Conservation (phyloP, 768 basidiomycete genomes). For the Brasilioporus rufonigricans region DNA sequence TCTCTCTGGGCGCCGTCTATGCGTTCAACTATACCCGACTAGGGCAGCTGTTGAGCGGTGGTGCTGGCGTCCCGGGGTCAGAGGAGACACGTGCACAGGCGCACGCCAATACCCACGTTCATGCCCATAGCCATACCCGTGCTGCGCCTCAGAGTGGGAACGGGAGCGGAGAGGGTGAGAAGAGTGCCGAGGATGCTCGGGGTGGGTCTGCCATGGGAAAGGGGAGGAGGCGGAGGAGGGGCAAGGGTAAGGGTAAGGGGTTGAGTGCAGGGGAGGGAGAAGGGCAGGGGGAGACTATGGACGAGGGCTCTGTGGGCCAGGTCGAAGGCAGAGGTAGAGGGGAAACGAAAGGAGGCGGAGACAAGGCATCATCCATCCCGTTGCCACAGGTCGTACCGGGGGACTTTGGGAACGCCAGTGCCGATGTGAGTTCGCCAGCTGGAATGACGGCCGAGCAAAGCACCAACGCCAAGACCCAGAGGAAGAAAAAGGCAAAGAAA, state of each 20-base stretch:
- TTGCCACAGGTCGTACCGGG: conserved; percentile 10
- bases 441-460: conserved; percentile 29
- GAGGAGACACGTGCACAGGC: too few species aligned
- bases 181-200: neutral
- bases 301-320: neutral
- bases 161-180: too few species aligned
- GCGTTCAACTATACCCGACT: conserved; percentile 1
- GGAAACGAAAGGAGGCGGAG: neutral
- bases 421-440: neutral
- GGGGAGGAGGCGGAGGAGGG: neutral
- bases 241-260: neutral
- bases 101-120: too few species aligned
- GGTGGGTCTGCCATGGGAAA: neutral
- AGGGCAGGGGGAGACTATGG: neutral
- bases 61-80: too few species aligned
- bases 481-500: conserved; percentile 46
- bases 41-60: neutral
- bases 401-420: conserved; percentile 4
- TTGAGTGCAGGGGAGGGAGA: neutral
- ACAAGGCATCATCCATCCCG: neutral
- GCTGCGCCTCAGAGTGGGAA: too few species aligned
- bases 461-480: conserved; percentile 19
- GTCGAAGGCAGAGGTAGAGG: neutral
- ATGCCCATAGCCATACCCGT: too few species aligned
- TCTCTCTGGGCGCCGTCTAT: conserved; percentile 14